These are phyloP conservation scores for Brassica rapa DNA, from an alignment of 345 rosid species.

Conservation along the genomic window DNA sequence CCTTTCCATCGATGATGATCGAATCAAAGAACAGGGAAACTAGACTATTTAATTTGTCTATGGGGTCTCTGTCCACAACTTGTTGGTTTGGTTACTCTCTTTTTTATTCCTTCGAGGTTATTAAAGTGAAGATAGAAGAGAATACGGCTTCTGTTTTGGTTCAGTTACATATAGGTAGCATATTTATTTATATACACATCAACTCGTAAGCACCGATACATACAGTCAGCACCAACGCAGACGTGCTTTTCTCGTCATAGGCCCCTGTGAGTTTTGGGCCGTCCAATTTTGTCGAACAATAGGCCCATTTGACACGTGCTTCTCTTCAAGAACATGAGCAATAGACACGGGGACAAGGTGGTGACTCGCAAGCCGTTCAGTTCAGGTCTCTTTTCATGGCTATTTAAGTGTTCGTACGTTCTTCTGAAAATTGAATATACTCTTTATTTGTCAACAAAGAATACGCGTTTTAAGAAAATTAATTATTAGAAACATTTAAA, in stretches of 20 bases:
- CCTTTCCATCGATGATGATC: constrained; percentile 59
- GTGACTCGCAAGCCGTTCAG: constrained; percentile 25
- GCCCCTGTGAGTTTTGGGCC: constrained; percentile 22
- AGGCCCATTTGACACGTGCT: constrained; percentile 31
- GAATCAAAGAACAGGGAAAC: constrained; percentile 24
- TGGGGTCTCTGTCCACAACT: constrained; percentile 2
- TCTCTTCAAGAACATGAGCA: neutral
- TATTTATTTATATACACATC: constrained; percentile 19
- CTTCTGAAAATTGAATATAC: constrained; percentile 7
- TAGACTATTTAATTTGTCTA: neutral
- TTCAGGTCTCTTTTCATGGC: constrained; percentile 6
- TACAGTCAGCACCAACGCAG: constrained; percentile 32
- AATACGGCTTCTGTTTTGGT: constrained; percentile 27
- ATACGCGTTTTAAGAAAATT: neutral
- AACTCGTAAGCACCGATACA: neutral
- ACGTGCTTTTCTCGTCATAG: constrained; percentile 18
- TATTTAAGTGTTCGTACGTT: constrained; percentile 18
- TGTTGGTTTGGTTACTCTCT: constrained; percentile 7
- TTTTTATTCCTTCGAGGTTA: constrained; percentile 21
- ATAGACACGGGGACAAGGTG: constrained; percentile 5
- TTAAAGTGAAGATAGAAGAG: constrained; percentile 9
- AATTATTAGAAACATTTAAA: neutral
- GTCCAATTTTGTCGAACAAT: neutral
- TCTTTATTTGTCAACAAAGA: neutral
- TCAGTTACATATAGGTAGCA: neutral